Evolutionary conservation across 2,329 filamentous ascomycete species (phyloP).

Genomic region (Teratosphaeria destructans): DNA sequence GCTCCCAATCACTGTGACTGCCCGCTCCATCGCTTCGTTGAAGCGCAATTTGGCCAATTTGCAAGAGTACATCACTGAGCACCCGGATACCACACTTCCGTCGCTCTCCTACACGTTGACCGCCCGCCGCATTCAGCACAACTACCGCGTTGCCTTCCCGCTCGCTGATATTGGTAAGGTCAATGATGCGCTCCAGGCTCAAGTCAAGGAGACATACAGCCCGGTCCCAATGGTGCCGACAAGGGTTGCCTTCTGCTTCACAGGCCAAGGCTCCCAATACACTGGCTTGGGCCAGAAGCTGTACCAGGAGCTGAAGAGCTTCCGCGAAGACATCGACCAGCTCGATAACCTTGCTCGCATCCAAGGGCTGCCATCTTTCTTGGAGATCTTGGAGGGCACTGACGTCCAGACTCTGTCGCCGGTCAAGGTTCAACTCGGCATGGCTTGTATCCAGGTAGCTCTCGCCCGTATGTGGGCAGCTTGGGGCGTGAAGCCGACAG

Average conservation of each 20-base stretch:
- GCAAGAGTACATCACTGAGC: slow-evolving; percentile 35
- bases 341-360: slow-evolving; percentile 37
- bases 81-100: slow-evolving; percentile 35
- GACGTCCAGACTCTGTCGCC: slow-evolving; percentile 41
- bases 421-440: slow-evolving; percentile 42
- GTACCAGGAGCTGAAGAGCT: slow-evolving; percentile 38
- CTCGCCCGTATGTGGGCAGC: slow-evolving; percentile 43
- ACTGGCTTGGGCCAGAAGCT: slow-evolving; percentile 41
- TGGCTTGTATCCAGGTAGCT: slow-evolving; percentile 44
- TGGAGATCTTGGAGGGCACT: slow-evolving; percentile 39
- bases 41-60: slow-evolving; percentile 42
- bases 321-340: slow-evolving; percentile 40
- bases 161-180: slow-evolving; percentile 39
- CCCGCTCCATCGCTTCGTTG: slow-evolving; percentile 40
- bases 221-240: slow-evolving; percentile 43
- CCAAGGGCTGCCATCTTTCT: slow-evolving; percentile 39
- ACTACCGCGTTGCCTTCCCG: slow-evolving; percentile 40
- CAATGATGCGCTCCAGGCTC: slow-evolving; percentile 34
- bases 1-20: slow-evolving; percentile 40
- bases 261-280: slow-evolving; percentile 44
- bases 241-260: slow-evolving; percentile 43
- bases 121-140: slow-evolving; percentile 44
- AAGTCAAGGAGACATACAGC: slow-evolving; percentile 41
- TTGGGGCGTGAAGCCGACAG: slow-evolving; percentile 44
- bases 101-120: slow-evolving; percentile 44